Evolutionary conservation across 306 rosid genomes (phyloP).

Genomic region (Sesbania bispinosa): DNA sequence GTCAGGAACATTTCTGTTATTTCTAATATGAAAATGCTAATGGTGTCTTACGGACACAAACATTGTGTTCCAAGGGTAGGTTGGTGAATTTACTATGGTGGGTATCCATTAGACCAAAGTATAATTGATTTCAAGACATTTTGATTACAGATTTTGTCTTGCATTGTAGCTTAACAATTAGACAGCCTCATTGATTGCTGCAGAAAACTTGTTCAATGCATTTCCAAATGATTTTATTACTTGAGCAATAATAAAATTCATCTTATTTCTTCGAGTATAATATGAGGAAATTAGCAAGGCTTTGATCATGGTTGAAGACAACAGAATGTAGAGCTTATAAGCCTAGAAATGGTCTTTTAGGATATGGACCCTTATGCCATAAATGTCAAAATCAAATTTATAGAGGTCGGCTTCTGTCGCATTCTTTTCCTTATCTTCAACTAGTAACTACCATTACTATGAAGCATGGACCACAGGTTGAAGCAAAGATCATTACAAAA

Average conservation of each 20-base stretch:
- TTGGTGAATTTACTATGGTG: conserved; percentile 7
- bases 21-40: conserved; percentile 26
- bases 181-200: conserved; percentile 2
- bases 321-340: neutral
- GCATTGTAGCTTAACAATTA: conserved; percentile 30
- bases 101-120: conserved; percentile 6
- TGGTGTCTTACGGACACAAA: too few relatives aligned
- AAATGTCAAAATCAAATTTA: conserved; percentile 36
- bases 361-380: neutral
- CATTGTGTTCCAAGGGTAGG: neutral
- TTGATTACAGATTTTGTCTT: neutral
- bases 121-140: conserved; percentile 8
- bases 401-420: conserved; percentile 15
- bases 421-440: conserved; percentile 29
- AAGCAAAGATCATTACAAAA: conserved; percentile 2
- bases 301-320: conserved; percentile 11
- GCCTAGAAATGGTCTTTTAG: neutral
- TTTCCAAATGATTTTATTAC: neutral
- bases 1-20: neutral
- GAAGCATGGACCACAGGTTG: conserved; percentile 22
- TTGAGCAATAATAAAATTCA: neutral
- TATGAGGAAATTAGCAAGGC: neutral
- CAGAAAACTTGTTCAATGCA: neutral
- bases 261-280: neutral
- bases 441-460: neutral